Evolutionary conservation across 768 basidiomycete genomes (phyloP).

Genomic region (Sporobolomyces phaffii): DNA sequence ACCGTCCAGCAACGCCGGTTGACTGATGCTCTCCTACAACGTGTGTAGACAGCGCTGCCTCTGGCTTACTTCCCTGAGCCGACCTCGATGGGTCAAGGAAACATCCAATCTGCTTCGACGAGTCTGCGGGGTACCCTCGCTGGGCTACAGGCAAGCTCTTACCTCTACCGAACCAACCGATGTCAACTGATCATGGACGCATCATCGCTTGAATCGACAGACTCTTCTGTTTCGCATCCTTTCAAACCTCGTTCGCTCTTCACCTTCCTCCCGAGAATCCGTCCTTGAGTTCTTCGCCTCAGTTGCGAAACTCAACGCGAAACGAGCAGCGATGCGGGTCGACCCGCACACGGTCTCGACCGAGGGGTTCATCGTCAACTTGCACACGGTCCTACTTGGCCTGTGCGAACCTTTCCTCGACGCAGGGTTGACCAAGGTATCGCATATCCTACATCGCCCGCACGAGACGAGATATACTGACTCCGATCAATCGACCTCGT

Average conservation of each 20-base stretch:
- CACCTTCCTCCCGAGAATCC: slow-evolving; percentile 68
- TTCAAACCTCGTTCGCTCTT: slow-evolving; percentile 78
- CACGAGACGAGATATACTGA: too few species aligned
- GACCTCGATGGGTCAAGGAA: slow-evolving; percentile 63
- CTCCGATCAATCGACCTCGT: too few species aligned
- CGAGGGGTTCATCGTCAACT: slow-evolving; percentile 87
- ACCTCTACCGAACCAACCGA: background rate
- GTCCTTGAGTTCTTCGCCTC: slow-evolving; percentile 75
- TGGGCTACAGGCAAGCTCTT: slow-evolving; percentile 59
- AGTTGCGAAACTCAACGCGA: slow-evolving; percentile 67
- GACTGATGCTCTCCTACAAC: slow-evolving; percentile 1
- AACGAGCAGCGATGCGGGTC: slow-evolving; percentile 89
- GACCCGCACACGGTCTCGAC: slow-evolving; percentile 77
- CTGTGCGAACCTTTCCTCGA: slow-evolving; percentile 96
- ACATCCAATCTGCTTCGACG: slow-evolving; percentile 73
- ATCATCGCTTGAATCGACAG: slow-evolving; percentile 41
- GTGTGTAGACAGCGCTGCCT: slow-evolving; percentile 50
- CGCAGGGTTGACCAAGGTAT: slow-evolving; percentile 75
- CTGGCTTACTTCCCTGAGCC: slow-evolving; percentile 79
- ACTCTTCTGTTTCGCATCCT: slow-evolving; percentile 76
- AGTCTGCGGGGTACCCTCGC: slow-evolving; percentile 81
- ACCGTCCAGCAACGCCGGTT: too few species aligned
- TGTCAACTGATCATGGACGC: background rate
- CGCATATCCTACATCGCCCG: background rate
- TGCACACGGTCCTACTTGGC: slow-evolving; percentile 71